Evolutionary conservation across 2,329 filamentous ascomycete species (phyloP).

Genomic region (Neofusicoccum umdonicola): DNA sequence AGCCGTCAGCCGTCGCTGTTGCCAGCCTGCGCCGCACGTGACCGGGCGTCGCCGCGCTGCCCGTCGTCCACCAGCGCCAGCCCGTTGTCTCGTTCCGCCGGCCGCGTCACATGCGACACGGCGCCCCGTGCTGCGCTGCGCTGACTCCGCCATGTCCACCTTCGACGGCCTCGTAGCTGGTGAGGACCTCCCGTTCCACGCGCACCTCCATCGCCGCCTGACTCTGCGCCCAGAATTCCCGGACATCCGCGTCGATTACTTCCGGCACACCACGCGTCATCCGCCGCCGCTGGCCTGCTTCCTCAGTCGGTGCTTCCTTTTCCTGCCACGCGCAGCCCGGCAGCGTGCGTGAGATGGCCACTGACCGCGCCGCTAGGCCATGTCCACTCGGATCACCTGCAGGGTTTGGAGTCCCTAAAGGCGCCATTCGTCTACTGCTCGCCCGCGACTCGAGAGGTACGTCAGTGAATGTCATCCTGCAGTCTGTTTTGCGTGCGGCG

Average conservation of each 20-base stretch:
- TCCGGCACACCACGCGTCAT: conserved; percentile 56
- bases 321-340: not conserved
- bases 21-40: not conserved
- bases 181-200: conserved; percentile 20
- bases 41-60: not conserved
- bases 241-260: conserved; percentile 79
- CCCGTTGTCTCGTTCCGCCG: not conserved
- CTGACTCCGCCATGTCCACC: conserved; percentile 62
- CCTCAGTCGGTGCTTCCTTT: conserved; percentile 49
- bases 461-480: conserved; percentile 13
- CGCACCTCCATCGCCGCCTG: not conserved
- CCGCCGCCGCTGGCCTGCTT: conserved; percentile 77
- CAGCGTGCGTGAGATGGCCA: not conserved
- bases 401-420: conserved; percentile 71
- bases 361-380: conserved; percentile 51
- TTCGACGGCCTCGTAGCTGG: conserved; percentile 66
- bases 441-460: conserved; percentile 69
- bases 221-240: conserved; percentile 62
- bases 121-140: not conserved
- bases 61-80: not conserved
- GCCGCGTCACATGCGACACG: conserved; percentile 14
- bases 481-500: conserved; percentile 3
- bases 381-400: conserved; percentile 86
- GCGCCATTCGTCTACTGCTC: conserved; percentile 91
- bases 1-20: not conserved